These are phyloP conservation scores for Pythium dissimile DNA, from an alignment of 352 stramenopile species.

Conservation along the genomic window DNA sequence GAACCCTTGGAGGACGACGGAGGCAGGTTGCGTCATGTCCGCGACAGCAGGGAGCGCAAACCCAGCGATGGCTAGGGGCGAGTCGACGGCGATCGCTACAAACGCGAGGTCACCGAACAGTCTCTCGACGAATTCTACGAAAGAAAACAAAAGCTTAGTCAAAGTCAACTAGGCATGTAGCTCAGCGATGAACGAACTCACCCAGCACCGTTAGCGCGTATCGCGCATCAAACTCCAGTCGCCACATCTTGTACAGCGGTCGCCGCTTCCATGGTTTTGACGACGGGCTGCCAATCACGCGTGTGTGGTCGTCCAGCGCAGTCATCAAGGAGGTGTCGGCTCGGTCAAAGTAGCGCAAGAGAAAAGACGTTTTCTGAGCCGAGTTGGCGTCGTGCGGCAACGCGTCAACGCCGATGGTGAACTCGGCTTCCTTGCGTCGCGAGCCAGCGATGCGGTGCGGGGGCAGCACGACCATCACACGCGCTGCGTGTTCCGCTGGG, in stretches of 20 bases:
- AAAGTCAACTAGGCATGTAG: too few relatives aligned
- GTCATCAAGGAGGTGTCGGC: conserved; percentile 27
- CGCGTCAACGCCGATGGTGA: conserved; percentile 41
- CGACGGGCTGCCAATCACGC: background rate
- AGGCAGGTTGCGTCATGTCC: background rate
- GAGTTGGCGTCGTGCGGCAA: background rate
- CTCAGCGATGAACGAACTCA: conserved; percentile 21
- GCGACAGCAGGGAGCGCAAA: conserved; percentile 10
- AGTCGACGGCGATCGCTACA: conserved; percentile 1
- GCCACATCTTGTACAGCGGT: conserved; percentile 44
- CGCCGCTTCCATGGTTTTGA: background rate
- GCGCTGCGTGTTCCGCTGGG: conserved; percentile 62
- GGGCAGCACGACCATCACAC: conserved; percentile 67
- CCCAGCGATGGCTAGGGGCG: conserved; percentile 7
- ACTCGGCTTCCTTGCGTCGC: conserved; percentile 63
- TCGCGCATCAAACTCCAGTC: conserved; percentile 74
- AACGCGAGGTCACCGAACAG: conserved; percentile 17
- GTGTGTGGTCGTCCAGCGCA: conserved; percentile 6
- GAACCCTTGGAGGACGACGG: conserved; percentile 53
- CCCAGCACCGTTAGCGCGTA: conserved; percentile 52
- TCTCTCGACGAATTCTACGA: conserved; percentile 12
- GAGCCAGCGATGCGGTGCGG: conserved; percentile 46
- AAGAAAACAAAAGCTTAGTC: background rate
- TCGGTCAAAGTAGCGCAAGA: conserved; percentile 52
- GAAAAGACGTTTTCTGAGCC: conserved; percentile 57